Conservation (phyloP, 345 rosid species). For the Eutrema heterophyllum region DNA sequence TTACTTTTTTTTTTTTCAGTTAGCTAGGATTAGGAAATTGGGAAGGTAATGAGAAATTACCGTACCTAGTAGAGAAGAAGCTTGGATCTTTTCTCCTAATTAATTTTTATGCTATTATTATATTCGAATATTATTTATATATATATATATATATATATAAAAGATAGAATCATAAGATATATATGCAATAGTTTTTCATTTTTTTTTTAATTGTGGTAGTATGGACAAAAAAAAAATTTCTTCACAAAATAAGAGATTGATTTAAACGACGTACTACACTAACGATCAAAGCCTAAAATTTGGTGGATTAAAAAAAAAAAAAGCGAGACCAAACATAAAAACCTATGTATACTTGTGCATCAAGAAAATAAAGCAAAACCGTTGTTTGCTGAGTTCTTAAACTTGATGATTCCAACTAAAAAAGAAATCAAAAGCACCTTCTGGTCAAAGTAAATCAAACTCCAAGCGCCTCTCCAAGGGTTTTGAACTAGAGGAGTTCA, state of each 20-base stretch:
- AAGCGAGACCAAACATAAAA: background rate
- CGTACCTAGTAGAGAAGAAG: background rate
- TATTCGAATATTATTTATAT: background rate
- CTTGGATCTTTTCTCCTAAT: background rate
- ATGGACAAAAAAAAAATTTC: background rate
- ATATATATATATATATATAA: background rate
- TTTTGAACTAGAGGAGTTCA: background rate
- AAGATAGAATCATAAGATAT: background rate
- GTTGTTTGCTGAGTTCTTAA: background rate
- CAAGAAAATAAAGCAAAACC: too few species aligned
- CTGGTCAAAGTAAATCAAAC: background rate
- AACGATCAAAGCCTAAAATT: background rate
- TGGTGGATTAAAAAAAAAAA: background rate
- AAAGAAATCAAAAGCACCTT: background rate
- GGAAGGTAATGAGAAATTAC: background rate
- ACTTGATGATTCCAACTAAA: background rate
- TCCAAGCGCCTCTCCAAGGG: conserved; percentile 14
- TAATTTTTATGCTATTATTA: background rate
- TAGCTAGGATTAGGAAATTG: background rate
- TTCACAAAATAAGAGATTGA: background rate
- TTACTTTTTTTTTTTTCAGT: background rate
- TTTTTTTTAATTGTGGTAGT: background rate
- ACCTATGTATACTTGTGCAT: background rate
- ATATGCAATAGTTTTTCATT: background rate
- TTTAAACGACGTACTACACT: background rate